Evolutionary conservation across 2,329 filamentous ascomycete genomes (phyloP), one percentile per base, ranked within the genome.

Genomic region (Ascochyta koolunga): DNA sequence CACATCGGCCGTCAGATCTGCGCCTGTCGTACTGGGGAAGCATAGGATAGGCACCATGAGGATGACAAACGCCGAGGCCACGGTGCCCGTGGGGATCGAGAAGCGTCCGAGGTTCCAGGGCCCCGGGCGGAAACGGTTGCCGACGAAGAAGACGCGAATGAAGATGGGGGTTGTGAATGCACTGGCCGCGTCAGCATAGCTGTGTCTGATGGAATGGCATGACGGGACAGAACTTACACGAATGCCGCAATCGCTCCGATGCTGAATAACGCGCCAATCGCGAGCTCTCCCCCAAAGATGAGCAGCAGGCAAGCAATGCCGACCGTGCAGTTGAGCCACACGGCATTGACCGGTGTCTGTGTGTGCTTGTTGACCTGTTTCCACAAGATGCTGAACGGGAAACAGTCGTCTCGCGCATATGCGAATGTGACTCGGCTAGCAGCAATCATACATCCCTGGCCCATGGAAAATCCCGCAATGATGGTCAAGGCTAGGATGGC

Each of bases 331-430:
- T 89, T 89, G 69, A 89, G 80, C 81, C 87, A 86, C 10, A 89
- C 87, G 0, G 87, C 86, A 65, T 89, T 89, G 43, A 89, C 86
- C 0, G 88, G 88, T 0, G 88, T 90, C 45, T 80, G 73, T 2
- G 88, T 90, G 62, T 74, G 67, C 1, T 66, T 63, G 72, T 90
- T 87, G 44, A 90, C 86, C 21, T 75, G 67, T 64, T 83, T 85
- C 78, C 86, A 86, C 64, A 80, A 79, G 0, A 73, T 73, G 5
- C 83, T 86, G 5, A 84, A 66, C 0, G 87, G 87, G 66, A 90
- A 88, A 68, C 86, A 88, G 62, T 85, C 87, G 64, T 90, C 88
- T 29, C 88, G 85, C 16, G 88, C 87, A 72, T 90, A 90, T 15
- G 87, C 88, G 65, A 88, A 91, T 1, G 86, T 88, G 38, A 89